These are phyloP conservation scores for Plasmodium gonderi DNA, from an alignment of 169 alveolate species.

Conservation along the genomic window DNA sequence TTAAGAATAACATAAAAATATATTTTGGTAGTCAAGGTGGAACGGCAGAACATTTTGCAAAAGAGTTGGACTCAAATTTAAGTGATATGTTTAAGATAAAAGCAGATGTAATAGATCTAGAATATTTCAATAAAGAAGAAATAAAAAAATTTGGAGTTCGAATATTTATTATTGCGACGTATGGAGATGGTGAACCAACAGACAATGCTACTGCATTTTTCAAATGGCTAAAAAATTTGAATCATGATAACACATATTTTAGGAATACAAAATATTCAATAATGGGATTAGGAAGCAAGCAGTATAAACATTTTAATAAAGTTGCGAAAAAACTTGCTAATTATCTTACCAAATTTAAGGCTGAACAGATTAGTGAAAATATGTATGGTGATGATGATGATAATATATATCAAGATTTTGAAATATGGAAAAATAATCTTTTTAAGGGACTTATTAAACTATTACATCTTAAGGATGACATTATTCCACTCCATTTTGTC, in stretches of 20 bases:
- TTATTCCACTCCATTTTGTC: background rate
- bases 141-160: constrained; percentile 55
- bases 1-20: constrained; percentile 65
- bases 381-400: constrained; percentile 82
- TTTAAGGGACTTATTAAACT: constrained; percentile 52
- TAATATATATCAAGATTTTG: constrained; percentile 83
- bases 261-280: constrained; percentile 74
- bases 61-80: constrained; percentile 54
- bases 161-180: constrained; percentile 84
- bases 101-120: constrained; percentile 74
- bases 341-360: constrained; percentile 75
- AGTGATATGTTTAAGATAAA: constrained; percentile 37
- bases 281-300: constrained; percentile 85
- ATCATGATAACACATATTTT: constrained; percentile 42
- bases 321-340: constrained; percentile 79
- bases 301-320: constrained; percentile 79
- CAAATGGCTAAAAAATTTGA: constrained; percentile 77
- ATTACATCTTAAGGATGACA: background rate
- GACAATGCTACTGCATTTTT: constrained; percentile 84
- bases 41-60: constrained; percentile 79
- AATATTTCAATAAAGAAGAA: constrained; percentile 75
- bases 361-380: constrained; percentile 75
- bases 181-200: constrained; percentile 89
- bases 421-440: constrained; percentile 77
- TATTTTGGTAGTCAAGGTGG: constrained; percentile 83